Conservation (phyloP, 2,329 filamentous ascomycete genomes). For the Arthrinium puccinioides region DNA sequence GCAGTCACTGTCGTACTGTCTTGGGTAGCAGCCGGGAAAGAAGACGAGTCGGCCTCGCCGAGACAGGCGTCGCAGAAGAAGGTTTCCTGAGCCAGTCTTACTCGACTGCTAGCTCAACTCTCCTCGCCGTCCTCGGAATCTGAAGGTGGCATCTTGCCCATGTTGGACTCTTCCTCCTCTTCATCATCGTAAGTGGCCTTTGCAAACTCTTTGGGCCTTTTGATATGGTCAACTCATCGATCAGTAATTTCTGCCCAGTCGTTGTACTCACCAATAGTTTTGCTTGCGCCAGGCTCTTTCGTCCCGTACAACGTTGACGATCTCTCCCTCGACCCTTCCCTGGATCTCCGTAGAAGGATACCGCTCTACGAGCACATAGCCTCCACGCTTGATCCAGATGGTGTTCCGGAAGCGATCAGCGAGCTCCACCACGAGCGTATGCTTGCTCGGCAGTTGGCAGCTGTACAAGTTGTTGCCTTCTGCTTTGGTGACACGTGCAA, state of each 20-base stretch:
- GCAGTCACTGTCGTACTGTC: slow-evolving; percentile 56
- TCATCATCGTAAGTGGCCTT: slow-evolving; percentile 57
- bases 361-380: slow-evolving; percentile 75
- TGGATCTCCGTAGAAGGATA: slow-evolving; percentile 58
- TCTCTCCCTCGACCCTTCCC: slow-evolving; percentile 79
- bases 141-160: slow-evolving; percentile 79
- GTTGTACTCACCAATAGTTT: slow-evolving; percentile 63
- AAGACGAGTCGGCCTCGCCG: slow-evolving; percentile 13
- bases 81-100: slow-evolving; percentile 9
- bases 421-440: slow-evolving; percentile 69
- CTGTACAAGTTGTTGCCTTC: slow-evolving; percentile 87
- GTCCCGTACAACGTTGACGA: slow-evolving; percentile 85
- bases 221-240: slow-evolving; percentile 12
- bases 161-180: slow-evolving; percentile 70
- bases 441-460: slow-evolving; percentile 62
- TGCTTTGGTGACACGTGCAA: slow-evolving; percentile 74
- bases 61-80: slow-evolving; percentile 12
- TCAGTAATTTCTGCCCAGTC: neutral
- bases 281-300: slow-evolving; percentile 90
- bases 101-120: slow-evolving; percentile 9
- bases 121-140: slow-evolving; percentile 69
- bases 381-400: slow-evolving; percentile 86
- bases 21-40: slow-evolving; percentile 47
- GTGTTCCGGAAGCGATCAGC: slow-evolving; percentile 81
- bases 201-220: slow-evolving; percentile 72